These are phyloP conservation scores for Pinus taeda DNA, from an alignment of 75 land plant genomes.

Conservation along the genomic window DNA sequence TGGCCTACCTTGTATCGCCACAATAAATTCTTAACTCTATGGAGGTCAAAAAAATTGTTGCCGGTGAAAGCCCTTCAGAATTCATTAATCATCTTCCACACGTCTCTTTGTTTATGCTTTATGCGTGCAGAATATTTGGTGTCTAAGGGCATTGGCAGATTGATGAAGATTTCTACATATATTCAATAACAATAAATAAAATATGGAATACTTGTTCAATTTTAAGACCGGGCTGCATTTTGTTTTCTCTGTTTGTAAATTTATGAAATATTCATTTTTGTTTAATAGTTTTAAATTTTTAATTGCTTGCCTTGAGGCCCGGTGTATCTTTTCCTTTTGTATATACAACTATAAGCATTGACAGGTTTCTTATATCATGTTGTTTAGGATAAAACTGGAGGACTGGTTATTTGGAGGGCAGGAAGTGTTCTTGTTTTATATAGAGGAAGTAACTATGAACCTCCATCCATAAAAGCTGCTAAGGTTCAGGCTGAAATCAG, in stretches of 20 bases:
- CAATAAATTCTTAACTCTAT: slow-evolving; percentile 1
- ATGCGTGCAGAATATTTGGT: too few relatives aligned
- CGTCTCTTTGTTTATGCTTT: too few relatives aligned
- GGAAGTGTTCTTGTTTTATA: slow-evolving; percentile 53
- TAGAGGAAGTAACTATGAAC: slow-evolving; percentile 45
- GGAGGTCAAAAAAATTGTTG: not conserved
- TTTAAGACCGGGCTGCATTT: not conserved
- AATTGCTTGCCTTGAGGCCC: not conserved
- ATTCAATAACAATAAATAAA: not conserved
- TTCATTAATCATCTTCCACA: too few relatives aligned
- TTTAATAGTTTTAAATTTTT: not conserved
- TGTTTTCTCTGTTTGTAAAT: not conserved
- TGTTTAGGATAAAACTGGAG: slow-evolving; percentile 57
- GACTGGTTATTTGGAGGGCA: slow-evolving; percentile 62
- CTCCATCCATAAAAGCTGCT: slow-evolving; percentile 18
- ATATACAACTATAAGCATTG: not conserved
- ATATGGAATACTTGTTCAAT: not conserved
- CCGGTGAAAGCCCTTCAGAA: too few relatives aligned
- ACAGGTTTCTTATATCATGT: not conserved
- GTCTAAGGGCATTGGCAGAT: too few relatives aligned
- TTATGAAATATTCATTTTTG: slow-evolving; percentile 2
- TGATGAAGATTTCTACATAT: too few relatives aligned
- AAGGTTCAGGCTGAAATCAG: slow-evolving; percentile 9
- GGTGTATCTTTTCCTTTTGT: not conserved
- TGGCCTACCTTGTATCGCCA: not conserved